Percentiles rank a stretch among this genome's conserved stretches.
phyloP scores from a whole-genome alignment of 2,329 filamentous ascomycete species.

The Fusarium acutatum region DNA sequence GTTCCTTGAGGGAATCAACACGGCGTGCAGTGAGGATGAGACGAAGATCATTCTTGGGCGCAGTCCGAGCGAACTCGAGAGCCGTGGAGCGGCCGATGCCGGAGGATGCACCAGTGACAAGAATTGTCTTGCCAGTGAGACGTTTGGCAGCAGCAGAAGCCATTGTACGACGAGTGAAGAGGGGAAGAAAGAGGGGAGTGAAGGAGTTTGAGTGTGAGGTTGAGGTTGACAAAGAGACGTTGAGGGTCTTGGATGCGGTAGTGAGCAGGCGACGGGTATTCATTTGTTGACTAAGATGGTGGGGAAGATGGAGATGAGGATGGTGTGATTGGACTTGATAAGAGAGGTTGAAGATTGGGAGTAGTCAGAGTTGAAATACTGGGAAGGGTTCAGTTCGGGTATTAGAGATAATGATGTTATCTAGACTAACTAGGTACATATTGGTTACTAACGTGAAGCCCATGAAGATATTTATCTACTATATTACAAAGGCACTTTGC shows the following conservation, averaged over 20 bases:
- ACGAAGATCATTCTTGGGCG: conserved; percentile 78
- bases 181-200: conserved; percentile 1
- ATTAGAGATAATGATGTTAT: background rate
- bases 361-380: background rate
- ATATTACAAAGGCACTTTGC: background rate
- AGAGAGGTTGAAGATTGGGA: background rate
- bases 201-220: background rate
- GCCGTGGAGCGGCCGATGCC: conserved; percentile 87
- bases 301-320: conserved; percentile 19
- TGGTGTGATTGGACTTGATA: conserved; percentile 25
- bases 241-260: conserved; percentile 21
- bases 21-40: conserved; percentile 90
- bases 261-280: conserved; percentile 31
- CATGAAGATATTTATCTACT: background rate
- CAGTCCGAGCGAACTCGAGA: conserved; percentile 91
- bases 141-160: conserved; percentile 75
- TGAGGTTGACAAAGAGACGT: conserved; percentile 18
- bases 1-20: conserved; percentile 77
- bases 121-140: conserved; percentile 89
- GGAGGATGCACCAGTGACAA: conserved; percentile 92
- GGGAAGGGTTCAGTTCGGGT: background rate
- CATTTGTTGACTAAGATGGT: conserved; percentile 30
- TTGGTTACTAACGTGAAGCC: background rate
- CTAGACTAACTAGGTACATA: background rate
- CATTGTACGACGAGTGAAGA: conserved; percentile 50